Percentiles rank a stretch among this genome's conserved stretches.
Conservation (phyloP, 495 filamentous ascomycete species). For the Trypethelium eluteriae region DNA sequence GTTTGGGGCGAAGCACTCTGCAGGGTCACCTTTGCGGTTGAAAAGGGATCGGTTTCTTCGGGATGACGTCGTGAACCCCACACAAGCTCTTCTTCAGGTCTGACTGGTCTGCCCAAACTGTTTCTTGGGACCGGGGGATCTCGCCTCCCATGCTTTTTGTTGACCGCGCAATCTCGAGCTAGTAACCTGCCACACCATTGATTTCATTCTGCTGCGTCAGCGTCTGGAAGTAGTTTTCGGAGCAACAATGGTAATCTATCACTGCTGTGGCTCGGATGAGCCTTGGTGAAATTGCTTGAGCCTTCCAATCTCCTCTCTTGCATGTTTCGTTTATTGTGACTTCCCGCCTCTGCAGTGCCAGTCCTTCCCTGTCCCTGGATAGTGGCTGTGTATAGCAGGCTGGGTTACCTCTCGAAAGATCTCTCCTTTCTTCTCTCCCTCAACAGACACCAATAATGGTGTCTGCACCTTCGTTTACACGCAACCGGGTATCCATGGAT, state of each 20-base stretch:
- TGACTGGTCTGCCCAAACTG: not conserved
- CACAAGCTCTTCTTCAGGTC: not conserved
- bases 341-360: not conserved
- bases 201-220: not conserved
- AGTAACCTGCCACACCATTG: not conserved
- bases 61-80: constrained; percentile 6
- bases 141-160: not conserved
- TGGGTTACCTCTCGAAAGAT: not conserved
- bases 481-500: constrained; percentile 15
- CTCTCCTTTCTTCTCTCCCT: not conserved
- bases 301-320: not conserved
- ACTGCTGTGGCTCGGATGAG: not conserved
- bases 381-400: not conserved
- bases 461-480: constrained; percentile 19
- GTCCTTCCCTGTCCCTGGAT: not conserved
- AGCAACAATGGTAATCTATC: not conserved
- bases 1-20: too few species aligned
- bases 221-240: not conserved
- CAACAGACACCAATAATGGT: not conserved
- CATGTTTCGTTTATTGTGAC: not conserved
- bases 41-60: not conserved
- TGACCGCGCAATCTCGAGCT: not conserved
- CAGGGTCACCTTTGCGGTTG: too few species aligned
- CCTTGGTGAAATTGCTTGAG: not conserved
- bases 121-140: not conserved